Evolutionary conservation across 2,329 filamentous ascomycete genomes (phyloP).

Genomic region (Aschersonia sp.): DNA sequence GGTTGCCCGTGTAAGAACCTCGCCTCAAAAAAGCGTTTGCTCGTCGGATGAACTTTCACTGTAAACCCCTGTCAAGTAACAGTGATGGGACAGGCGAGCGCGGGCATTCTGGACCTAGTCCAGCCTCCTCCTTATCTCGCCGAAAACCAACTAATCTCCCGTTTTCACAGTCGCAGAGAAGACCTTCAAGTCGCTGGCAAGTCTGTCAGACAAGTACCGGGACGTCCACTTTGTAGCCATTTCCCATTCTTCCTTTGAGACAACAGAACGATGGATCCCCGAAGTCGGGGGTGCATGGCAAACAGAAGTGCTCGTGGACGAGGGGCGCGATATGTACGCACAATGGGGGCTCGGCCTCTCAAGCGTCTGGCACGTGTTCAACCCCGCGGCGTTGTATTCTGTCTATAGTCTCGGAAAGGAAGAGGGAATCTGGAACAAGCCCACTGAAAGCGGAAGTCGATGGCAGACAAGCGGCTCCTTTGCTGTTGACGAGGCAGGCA

Average conservation of each 20-base stretch:
- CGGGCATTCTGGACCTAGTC: too few species aligned
- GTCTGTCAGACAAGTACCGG: constrained; percentile 32
- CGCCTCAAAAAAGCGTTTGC: not conserved
- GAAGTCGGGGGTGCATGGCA: constrained; percentile 41
- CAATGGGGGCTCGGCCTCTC: constrained; percentile 51
- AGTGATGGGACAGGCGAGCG: too few species aligned
- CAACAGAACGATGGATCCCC: constrained; percentile 43
- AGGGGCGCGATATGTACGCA: constrained; percentile 43
- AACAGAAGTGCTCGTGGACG: constrained; percentile 45
- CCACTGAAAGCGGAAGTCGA: constrained; percentile 48
- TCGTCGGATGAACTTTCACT: not conserved
- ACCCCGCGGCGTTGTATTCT: constrained; percentile 40
- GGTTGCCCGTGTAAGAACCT: constrained; percentile 51
- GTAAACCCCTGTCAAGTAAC: too few species aligned
- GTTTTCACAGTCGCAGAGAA: constrained; percentile 47
- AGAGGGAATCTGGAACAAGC: constrained; percentile 52
- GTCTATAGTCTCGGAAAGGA: constrained; percentile 41
- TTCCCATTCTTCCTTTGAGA: constrained; percentile 39
- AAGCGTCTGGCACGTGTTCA: constrained; percentile 47
- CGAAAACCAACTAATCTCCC: not conserved
- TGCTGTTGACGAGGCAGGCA: constrained; percentile 24
- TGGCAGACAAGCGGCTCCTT: constrained; percentile 59
- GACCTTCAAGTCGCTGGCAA: constrained; percentile 39
- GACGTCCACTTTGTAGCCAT: constrained; percentile 44
- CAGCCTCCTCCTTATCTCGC: not conserved